These are phyloP conservation scores for Fusarium burgessii DNA, from an alignment of 2,329 filamentous ascomycete species.

Conservation along the genomic window DNA sequence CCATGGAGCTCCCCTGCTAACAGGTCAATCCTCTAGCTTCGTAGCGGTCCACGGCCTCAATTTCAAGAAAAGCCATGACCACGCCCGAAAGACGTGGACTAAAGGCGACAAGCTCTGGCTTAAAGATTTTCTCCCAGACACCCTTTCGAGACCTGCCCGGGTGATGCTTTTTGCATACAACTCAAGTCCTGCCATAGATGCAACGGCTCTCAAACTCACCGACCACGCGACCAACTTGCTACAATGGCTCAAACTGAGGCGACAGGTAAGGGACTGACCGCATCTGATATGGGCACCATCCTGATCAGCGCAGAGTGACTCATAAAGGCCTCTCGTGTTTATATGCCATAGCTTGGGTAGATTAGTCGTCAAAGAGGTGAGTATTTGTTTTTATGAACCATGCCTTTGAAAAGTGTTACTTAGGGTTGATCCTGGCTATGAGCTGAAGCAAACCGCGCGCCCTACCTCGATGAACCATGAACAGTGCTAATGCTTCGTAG, in stretches of 20 bases:
- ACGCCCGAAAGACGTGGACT: neutral
- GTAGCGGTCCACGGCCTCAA: neutral
- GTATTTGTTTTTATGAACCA: neutral
- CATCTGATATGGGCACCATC: neutral
- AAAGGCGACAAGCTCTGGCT: neutral
- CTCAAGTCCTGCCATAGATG: neutral
- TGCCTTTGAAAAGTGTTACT: no score
- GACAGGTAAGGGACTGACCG: neutral
- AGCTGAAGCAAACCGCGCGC: no score
- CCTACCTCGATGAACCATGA: neutral
- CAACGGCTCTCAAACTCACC: neutral
- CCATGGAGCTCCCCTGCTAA: neutral
- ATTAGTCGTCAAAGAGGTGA: neutral
- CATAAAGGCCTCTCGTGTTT: neutral
- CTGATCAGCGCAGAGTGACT: neutral
- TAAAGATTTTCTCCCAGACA: neutral
- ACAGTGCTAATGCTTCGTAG: neutral
- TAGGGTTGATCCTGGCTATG: no score
- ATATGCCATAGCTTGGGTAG: slow-evolving; percentile 1
- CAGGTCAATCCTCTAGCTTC: neutral
- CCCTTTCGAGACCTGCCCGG: neutral
- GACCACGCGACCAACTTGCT: neutral
- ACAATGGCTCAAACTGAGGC: neutral
- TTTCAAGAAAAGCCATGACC: neutral
- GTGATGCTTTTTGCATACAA: slow-evolving; percentile 2